Percentiles rank a stretch among this genome's conserved stretches.
phyloP scores from a whole-genome alignment of 805 yeast species.

The Suhomyces pyralidae region DNA sequence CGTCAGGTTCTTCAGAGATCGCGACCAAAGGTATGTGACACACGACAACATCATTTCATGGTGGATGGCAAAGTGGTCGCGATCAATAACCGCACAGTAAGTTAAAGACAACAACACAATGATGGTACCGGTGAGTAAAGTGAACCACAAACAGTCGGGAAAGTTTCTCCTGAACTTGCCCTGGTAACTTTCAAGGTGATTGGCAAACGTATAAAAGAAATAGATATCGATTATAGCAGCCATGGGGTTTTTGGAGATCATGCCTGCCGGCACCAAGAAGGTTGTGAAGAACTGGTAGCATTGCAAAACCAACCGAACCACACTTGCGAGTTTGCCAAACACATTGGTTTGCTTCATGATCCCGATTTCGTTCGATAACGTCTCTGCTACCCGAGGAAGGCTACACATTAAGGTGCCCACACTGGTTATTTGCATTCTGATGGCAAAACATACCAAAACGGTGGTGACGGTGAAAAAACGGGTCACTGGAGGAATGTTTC shows the following conservation, averaged over 20 bases:
- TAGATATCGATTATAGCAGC: slow-evolving; percentile 47
- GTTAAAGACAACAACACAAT: slow-evolving; percentile 34
- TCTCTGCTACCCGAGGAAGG: background rate
- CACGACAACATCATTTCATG: slow-evolving; percentile 49
- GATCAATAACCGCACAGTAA: slow-evolving; percentile 24
- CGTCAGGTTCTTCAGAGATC: slow-evolving; percentile 50
- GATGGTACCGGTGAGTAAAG: slow-evolving; percentile 46
- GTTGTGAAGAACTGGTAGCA: slow-evolving; percentile 49
- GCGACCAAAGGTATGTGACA: slow-evolving; percentile 60
- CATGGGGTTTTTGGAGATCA: slow-evolving; percentile 18
- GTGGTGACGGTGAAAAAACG: slow-evolving; percentile 52
- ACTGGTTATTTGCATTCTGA: slow-evolving; percentile 1
- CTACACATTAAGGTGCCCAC: slow-evolving; percentile 13
- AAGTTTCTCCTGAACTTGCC: slow-evolving; percentile 47
- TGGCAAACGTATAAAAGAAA: slow-evolving; percentile 55
- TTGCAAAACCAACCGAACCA: slow-evolving; percentile 11
- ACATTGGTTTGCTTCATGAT: background rate
- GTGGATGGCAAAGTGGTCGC: slow-evolving; percentile 15
- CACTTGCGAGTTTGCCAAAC: background rate
- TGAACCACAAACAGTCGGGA: slow-evolving; percentile 58
- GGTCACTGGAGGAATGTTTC: slow-evolving; percentile 58
- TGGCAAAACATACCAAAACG: slow-evolving; percentile 26
- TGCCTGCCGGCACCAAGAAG: slow-evolving; percentile 44
- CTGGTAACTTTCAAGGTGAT: slow-evolving; percentile 47
- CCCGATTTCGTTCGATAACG: background rate